These are phyloP conservation scores for Mucor irregularis DNA, from an alignment of 371 early-diverging fungal species.

Conservation along the genomic window DNA sequence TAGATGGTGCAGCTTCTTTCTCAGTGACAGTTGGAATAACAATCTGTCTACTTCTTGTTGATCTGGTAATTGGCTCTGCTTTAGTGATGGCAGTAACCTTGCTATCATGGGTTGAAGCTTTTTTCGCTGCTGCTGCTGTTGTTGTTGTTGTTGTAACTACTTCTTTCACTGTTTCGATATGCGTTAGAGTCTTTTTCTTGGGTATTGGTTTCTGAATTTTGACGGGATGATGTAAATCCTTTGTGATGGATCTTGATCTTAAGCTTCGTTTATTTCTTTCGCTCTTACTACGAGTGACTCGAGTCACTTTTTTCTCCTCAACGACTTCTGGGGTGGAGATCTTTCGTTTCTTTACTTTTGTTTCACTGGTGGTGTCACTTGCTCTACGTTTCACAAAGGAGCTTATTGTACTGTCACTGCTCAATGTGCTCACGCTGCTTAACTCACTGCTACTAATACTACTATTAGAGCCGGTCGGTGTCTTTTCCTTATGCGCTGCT, in stretches of 20 bases:
- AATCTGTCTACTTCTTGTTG: too few relatives aligned
- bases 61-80: too few relatives aligned
- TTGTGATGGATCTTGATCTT: background rate
- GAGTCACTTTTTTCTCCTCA: background rate
- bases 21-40: background rate
- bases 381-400: background rate
- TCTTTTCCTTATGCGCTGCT: background rate
- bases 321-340: background rate
- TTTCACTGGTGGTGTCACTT: background rate
- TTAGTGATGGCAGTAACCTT: too few relatives aligned
- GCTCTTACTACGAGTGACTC: conserved; percentile 1
- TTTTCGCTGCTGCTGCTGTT: background rate
- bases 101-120: too few relatives aligned
- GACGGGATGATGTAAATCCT: background rate
- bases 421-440: conserved; percentile 9
- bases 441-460: conserved; percentile 14
- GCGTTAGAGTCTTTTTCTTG: conserved; percentile 3
- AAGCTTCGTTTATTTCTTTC: conserved; percentile 3
- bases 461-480: conserved; percentile 4
- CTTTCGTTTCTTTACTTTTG: background rate
- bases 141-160: background rate
- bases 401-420: background rate
- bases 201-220: background rate
- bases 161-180: background rate
- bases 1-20: background rate